Evolutionary conservation across 164 flowering plant genomes (phyloP).

Genomic region (Vitis rotundifolia): DNA sequence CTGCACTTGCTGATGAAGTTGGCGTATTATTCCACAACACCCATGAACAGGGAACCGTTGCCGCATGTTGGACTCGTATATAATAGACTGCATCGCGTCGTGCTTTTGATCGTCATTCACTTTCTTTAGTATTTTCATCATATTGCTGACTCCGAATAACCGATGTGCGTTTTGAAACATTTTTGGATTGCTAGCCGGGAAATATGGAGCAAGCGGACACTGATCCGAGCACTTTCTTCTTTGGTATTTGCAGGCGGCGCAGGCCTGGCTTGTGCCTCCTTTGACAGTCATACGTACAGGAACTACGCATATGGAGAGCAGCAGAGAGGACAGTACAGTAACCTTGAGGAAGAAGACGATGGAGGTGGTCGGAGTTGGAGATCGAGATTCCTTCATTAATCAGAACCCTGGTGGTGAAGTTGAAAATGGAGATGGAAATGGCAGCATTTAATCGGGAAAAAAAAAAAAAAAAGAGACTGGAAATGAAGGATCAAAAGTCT

Average conservation of each 20-base stretch:
- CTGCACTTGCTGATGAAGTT: not conserved
- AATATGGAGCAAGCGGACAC: conserved; percentile 35
- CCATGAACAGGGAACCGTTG: conserved; percentile 17
- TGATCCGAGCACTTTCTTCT: conserved; percentile 27
- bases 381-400: too few species aligned
- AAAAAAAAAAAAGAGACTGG: too few species aligned
- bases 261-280: conserved; percentile 27
- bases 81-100: conserved; percentile 22
- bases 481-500: too few species aligned
- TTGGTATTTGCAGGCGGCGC: conserved; percentile 54
- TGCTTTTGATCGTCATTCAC: not conserved
- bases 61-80: conserved; percentile 23
- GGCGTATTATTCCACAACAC: conserved; percentile 9
- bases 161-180: conserved; percentile 30
- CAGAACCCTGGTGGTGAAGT: too few species aligned
- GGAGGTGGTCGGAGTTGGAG: too few species aligned
- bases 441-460: too few species aligned
- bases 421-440: too few species aligned
- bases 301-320: too few species aligned
- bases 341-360: not conserved
- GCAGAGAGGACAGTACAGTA: not conserved
- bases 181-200: conserved; percentile 24
- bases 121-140: conserved; percentile 21
- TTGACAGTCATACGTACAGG: conserved; percentile 1
- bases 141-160: conserved; percentile 37